Percentiles rank a stretch among this genome's conserved stretches.
Evolutionary conservation across 2,329 filamentous ascomycete species (phyloP).

Genomic region (Microsporum ferrugineum): DNA sequence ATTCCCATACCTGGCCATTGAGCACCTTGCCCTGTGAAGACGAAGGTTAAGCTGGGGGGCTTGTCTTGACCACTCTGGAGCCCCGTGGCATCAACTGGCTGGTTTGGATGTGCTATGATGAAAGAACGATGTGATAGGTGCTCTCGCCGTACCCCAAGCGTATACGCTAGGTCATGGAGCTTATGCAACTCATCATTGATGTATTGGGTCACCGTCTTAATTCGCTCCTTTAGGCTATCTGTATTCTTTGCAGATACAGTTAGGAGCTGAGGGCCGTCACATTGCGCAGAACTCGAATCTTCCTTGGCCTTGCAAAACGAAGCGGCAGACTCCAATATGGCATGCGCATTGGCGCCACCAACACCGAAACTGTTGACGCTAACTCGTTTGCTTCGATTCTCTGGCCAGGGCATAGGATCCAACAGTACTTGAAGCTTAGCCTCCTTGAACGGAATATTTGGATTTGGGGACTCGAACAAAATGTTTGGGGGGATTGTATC

Average conservation of each 20-base stretch:
- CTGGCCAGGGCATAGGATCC: slow-evolving; percentile 20
- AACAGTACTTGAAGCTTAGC: slow-evolving; percentile 16
- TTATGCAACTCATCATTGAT: not conserved
- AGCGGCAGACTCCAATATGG: slow-evolving; percentile 16
- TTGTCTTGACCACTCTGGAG: not conserved
- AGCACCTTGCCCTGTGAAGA: slow-evolving; percentile 18
- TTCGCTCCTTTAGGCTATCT: not conserved
- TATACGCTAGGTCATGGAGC: slow-evolving; percentile 3
- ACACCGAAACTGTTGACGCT: slow-evolving; percentile 28
- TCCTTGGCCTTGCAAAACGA: not conserved
- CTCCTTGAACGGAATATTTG: slow-evolving; percentile 14
- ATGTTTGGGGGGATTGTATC: slow-evolving; percentile 21
- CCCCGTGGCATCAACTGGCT: not conserved
- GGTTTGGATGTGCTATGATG: not conserved
- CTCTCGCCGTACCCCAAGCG: slow-evolving; percentile 5
- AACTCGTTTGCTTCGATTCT: slow-evolving; percentile 16
- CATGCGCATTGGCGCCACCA: slow-evolving; percentile 21
- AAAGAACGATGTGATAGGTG: slow-evolving; percentile 3
- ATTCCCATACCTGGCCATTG: slow-evolving; percentile 16
- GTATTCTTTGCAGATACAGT: not conserved
- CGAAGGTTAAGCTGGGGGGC: not conserved
- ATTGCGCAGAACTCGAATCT: not conserved
- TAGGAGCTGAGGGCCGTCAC: not conserved
- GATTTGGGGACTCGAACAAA: slow-evolving; percentile 20
- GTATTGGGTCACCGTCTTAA: not conserved